Evolutionary conservation across 2,329 filamentous ascomycete species (phyloP).

Genomic region (Xylaria hypoxylon): DNA sequence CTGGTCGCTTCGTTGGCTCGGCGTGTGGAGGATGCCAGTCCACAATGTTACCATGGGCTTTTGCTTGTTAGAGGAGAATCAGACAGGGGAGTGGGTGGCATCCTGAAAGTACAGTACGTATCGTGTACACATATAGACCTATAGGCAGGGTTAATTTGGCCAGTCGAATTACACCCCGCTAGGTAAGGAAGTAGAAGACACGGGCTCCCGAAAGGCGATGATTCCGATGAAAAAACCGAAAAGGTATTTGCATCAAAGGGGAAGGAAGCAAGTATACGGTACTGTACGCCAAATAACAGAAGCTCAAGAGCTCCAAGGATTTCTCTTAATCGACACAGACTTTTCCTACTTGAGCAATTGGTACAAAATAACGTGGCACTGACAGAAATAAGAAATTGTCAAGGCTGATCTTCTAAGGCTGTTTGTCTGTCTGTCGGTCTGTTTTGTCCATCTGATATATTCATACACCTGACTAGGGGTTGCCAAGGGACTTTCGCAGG

Average conservation of each 20-base stretch:
- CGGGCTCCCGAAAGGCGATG: constrained; percentile 36
- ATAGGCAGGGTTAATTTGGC: constrained; percentile 37
- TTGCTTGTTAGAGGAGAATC: constrained; percentile 46
- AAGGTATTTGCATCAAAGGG: background rate
- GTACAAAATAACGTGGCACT: constrained; percentile 37
- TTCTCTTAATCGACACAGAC: constrained; percentile 21
- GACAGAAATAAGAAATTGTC: constrained; percentile 36
- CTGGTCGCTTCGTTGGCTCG: constrained; percentile 42
- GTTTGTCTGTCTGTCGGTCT: constrained; percentile 11
- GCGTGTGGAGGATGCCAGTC: constrained; percentile 47
- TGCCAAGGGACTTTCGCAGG: constrained; percentile 33
- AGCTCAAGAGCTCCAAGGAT: constrained; percentile 14
- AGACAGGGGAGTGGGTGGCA: constrained; percentile 42
- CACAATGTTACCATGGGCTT: constrained; percentile 49
- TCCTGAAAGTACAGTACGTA: constrained; percentile 35
- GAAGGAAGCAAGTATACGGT: constrained; percentile 1
- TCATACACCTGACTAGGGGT: constrained; percentile 27
- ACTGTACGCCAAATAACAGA: constrained; percentile 7
- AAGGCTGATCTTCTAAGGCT: constrained; percentile 41
- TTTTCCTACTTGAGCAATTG: constrained; percentile 32
- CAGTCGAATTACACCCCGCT: constrained; percentile 39
- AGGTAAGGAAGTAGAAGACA: constrained; percentile 42
- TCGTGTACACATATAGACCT: constrained; percentile 41
- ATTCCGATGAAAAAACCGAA: constrained; percentile 20
- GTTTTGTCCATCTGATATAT: constrained; percentile 3